Conservation (phyloP, 129 eudicot genomes). For the Artemisia annua region DNA sequence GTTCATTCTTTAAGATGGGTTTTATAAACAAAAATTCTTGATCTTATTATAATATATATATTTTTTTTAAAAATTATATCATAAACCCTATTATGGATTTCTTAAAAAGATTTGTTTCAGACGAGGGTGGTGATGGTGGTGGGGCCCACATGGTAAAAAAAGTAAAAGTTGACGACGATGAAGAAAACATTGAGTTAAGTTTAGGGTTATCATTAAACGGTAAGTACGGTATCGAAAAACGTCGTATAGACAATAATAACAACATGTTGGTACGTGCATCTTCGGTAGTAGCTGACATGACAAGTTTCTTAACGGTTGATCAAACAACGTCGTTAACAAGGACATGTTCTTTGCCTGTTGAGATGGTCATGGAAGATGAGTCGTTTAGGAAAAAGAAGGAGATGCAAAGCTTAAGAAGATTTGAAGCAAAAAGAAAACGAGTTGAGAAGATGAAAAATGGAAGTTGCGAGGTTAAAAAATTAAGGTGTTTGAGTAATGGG, state of each 20-base stretch:
- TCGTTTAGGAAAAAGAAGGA: constrained; percentile 60
- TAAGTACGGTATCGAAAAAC: constrained; percentile 61
- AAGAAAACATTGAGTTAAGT: constrained; percentile 48
- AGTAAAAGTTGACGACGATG: constrained; percentile 21
- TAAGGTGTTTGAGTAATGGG: constrained; percentile 8
- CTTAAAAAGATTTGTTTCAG: constrained; percentile 9
- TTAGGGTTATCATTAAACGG: constrained; percentile 80
- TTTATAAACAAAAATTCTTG: too few relatives aligned
- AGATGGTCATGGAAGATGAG: constrained; percentile 54
- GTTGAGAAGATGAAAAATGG: constrained; percentile 45
- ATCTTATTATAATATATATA: too few relatives aligned
- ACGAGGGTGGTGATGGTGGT: neutral
- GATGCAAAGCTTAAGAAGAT: constrained; percentile 46
- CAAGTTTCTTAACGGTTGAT: constrained; percentile 4
- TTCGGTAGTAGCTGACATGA: constrained; percentile 40
- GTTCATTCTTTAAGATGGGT: too few relatives aligned
- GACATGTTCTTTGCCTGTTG: constrained; percentile 59
- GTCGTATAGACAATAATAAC: neutral
- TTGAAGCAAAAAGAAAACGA: constrained; percentile 61
- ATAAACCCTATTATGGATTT: constrained; percentile 29
- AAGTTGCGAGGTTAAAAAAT: constrained; percentile 17
- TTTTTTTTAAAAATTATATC: too few relatives aligned
- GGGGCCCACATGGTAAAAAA: neutral
- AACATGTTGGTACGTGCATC: constrained; percentile 35
- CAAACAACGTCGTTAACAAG: constrained; percentile 32